phyloP scores from a whole-genome alignment of 2,329 filamentous ascomycete genomes.

The Didymellaceae sp. region DNA sequence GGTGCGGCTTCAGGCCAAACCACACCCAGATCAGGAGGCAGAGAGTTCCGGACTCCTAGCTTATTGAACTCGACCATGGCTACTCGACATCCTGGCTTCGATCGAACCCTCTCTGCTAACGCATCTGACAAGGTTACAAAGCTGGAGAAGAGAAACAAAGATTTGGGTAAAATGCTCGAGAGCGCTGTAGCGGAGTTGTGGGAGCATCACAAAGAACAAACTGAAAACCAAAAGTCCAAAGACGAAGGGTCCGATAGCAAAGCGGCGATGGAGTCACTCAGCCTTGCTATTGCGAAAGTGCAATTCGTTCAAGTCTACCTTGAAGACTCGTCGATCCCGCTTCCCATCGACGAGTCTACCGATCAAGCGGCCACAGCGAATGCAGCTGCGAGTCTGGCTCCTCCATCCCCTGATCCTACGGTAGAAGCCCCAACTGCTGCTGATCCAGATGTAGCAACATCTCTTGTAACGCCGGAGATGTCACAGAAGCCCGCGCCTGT shows the following conservation, averaged over 20 bases:
- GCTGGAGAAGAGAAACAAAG: constrained; percentile 70
- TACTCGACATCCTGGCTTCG: constrained; percentile 26
- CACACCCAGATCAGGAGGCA: constrained; percentile 43
- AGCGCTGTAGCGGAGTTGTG: constrained; percentile 70
- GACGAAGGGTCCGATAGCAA: constrained; percentile 38
- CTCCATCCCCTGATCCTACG: constrained; percentile 27
- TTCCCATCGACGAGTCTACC: constrained; percentile 49
- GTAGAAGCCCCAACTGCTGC: constrained; percentile 31
- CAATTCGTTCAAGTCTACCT: constrained; percentile 60
- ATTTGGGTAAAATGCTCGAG: constrained; percentile 72
- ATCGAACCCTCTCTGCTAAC: constrained; percentile 31
- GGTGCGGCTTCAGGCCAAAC: constrained; percentile 36
- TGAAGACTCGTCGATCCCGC: constrained; percentile 53
- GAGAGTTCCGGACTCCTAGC: constrained; percentile 44
- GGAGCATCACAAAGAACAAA: constrained; percentile 62
- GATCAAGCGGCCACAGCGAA: constrained; percentile 34
- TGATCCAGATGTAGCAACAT: not conserved
- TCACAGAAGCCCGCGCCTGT: constrained; percentile 12
- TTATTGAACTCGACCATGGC: constrained; percentile 28
- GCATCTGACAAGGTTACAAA: constrained; percentile 40
- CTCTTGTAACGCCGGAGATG: not conserved
- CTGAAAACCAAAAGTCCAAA: constrained; percentile 42
- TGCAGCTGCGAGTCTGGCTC: constrained; percentile 27
- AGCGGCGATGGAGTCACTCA: constrained; percentile 50
- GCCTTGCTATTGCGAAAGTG: constrained; percentile 57